Conservation (phyloP, 257 asterid genomes). For the Fraxinus excelsior region DNA sequence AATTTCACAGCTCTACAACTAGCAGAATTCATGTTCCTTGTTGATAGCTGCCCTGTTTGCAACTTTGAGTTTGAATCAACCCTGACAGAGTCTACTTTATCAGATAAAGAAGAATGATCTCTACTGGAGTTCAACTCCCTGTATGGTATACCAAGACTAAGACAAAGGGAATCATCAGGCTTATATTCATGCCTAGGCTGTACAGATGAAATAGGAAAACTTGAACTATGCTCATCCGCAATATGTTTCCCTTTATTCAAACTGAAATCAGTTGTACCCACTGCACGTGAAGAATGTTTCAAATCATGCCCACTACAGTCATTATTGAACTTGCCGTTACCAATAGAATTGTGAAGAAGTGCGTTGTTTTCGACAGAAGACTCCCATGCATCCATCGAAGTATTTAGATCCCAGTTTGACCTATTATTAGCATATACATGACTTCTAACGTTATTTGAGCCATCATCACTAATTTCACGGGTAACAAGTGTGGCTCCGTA, state of each 20-base stretch:
- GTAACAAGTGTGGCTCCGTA: conserved; percentile 31
- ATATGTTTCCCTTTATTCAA: conserved; percentile 51
- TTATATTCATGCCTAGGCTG: conserved; percentile 33
- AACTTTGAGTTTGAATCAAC: conserved; percentile 27
- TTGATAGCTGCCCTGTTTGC: conserved; percentile 31
- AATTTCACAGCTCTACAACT: conserved; percentile 47
- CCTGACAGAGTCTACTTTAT: conserved; percentile 27
- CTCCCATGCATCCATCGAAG: conserved; percentile 89
- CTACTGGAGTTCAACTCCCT: conserved; percentile 28
- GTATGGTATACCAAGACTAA: conserved; percentile 58
- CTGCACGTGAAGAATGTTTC: background rate
- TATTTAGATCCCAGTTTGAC: conserved; percentile 88
- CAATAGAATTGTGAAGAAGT: conserved; percentile 28
- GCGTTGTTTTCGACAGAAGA: conserved; percentile 44
- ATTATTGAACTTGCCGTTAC: conserved; percentile 24
- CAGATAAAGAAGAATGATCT: conserved; percentile 34
- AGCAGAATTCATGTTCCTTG: conserved; percentile 30
- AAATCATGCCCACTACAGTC: background rate
- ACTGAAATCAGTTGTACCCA: conserved; percentile 26
- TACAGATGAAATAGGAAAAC: conserved; percentile 31
- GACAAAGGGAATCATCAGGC: conserved; percentile 58
- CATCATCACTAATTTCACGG: conserved; percentile 30
- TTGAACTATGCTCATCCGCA: conserved; percentile 32
- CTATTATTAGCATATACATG: conserved; percentile 47
- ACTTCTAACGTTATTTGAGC: conserved; percentile 24